A percentile compares a stretch with the other conserved stretches of the same genome.
Conservation (phyloP, 352 stramenopile species). For the Vaucheria bursata region DNA sequence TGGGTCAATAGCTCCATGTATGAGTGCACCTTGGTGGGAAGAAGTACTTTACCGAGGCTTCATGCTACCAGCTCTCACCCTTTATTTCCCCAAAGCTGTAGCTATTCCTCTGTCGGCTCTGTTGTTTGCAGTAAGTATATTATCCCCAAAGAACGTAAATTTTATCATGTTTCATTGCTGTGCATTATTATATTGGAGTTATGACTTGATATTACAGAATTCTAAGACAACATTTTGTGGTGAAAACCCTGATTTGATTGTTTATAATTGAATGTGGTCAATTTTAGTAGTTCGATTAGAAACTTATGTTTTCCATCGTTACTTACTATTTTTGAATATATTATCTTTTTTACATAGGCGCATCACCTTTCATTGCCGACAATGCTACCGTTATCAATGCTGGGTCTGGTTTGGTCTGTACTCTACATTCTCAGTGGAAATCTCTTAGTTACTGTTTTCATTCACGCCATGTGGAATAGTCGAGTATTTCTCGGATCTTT, state of each 20-base stretch:
- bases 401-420: conserved; percentile 60
- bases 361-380: conserved; percentile 11
- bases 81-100: conserved; percentile 20
- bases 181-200: too few species aligned
- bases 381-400: conserved; percentile 58
- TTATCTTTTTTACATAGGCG: too few species aligned
- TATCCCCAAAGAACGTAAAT: too few species aligned
- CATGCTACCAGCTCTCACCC: conserved; percentile 33
- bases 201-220: too few species aligned
- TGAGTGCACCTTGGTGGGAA: conserved; percentile 58
- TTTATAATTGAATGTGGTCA: too few species aligned
- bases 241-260: too few species aligned
- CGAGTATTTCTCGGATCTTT: conserved; percentile 64
- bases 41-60: conserved; percentile 45
- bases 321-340: too few species aligned
- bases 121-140: conserved; percentile 28
- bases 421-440: conserved; percentile 61
- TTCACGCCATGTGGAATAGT: conserved; percentile 68
- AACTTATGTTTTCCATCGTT: too few species aligned
- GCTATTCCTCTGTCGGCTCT: conserved; percentile 15
- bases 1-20: conserved; percentile 62
- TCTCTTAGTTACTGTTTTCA: conserved; percentile 58
- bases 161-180: too few species aligned
- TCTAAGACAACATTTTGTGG: too few species aligned
- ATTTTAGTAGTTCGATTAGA: too few species aligned